phyloP scores from a whole-genome alignment of 2,329 filamentous ascomycete species.

The Didymellaceae sp. region DNA sequence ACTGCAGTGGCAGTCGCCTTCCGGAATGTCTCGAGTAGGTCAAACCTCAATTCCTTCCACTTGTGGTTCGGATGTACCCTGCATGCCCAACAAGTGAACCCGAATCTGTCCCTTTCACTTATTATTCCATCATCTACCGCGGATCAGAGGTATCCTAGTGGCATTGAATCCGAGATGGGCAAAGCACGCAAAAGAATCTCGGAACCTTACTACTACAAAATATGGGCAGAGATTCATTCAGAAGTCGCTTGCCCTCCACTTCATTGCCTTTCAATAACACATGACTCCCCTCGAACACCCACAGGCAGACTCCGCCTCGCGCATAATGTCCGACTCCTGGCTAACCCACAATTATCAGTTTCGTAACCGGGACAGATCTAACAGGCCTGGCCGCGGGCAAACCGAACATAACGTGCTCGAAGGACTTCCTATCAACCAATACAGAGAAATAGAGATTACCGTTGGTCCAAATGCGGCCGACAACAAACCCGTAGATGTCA shows the following conservation, averaged over 20 bases:
- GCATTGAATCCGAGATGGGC: background rate
- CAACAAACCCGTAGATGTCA: conserved; percentile 66
- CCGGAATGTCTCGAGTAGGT: conserved; percentile 46
- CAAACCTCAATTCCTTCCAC: background rate
- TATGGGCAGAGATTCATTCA: background rate
- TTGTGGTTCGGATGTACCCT: background rate
- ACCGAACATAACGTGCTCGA: conserved; percentile 70
- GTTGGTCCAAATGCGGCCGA: conserved; percentile 70
- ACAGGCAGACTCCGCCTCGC: background rate
- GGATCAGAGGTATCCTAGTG: background rate
- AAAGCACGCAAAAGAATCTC: background rate
- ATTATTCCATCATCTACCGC: conserved; percentile 1
- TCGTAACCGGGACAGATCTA: conserved; percentile 63
- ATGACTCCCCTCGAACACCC: background rate
- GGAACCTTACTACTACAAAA: background rate
- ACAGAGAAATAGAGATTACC: conserved; percentile 72
- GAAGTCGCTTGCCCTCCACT: background rate
- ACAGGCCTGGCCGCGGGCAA: conserved; percentile 63
- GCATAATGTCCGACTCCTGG: background rate
- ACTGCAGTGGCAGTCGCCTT: conserved; percentile 24
- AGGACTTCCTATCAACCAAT: conserved; percentile 89
- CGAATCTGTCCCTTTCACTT: conserved; percentile 1
- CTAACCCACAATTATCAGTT: conserved; percentile 53
- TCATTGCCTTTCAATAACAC: background rate
- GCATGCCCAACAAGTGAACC: background rate